Evolutionary conservation across 148 eudicot genomes (phyloP).

Genomic region (Mesembryanthemum crystallinum): DNA sequence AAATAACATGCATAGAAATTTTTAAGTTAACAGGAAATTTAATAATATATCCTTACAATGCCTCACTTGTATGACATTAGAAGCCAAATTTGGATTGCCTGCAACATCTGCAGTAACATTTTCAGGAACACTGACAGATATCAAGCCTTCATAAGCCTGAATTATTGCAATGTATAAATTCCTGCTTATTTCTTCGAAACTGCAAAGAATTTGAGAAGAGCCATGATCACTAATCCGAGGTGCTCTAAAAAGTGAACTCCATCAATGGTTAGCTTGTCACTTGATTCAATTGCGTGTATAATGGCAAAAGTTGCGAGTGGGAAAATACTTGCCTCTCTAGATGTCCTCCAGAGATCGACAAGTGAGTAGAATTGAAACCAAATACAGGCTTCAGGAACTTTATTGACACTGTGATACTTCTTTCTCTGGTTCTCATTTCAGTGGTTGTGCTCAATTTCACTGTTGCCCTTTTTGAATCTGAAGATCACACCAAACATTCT

Average conservation of each 20-base stretch:
- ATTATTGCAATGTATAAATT: constrained; percentile 42
- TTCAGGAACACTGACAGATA: constrained; percentile 66
- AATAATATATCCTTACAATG: constrained; percentile 62
- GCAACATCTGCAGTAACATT: constrained; percentile 83
- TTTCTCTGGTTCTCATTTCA: constrained; percentile 61
- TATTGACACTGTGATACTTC: constrained; percentile 44
- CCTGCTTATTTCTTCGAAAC: constrained; percentile 54
- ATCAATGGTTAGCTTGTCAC: too few species aligned
- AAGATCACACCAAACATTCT: constrained; percentile 20
- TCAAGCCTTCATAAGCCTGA: constrained; percentile 35
- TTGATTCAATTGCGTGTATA: background rate
- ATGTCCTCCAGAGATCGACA: constrained; percentile 67
- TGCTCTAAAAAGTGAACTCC: background rate
- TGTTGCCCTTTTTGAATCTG: constrained; percentile 75
- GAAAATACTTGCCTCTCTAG: constrained; percentile 43
- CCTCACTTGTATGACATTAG: constrained; percentile 68
- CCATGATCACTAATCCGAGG: background rate
- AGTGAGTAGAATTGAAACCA: constrained; percentile 73
- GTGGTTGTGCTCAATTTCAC: constrained; percentile 69
- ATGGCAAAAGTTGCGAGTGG: background rate
- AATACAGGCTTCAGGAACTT: constrained; percentile 88
- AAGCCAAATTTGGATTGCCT: constrained; percentile 74
- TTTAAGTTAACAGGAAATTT: background rate
- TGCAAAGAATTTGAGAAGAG: constrained; percentile 25
- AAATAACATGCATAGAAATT: background rate